Base-by-base conservation (phyloP, 768 basidiomycete genomes). In the Serendipita sp. region DNA sequence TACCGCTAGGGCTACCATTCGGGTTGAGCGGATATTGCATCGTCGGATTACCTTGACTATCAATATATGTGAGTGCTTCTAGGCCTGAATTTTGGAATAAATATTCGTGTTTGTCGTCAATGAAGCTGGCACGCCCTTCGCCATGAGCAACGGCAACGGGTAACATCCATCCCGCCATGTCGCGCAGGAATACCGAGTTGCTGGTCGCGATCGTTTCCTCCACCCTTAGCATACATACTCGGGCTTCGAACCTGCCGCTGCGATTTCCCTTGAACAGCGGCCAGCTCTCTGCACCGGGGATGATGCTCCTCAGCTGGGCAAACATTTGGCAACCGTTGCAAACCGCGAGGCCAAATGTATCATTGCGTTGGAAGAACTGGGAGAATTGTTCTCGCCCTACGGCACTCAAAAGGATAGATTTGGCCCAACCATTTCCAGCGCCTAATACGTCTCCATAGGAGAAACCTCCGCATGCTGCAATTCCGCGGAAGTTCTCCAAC, bases 271-370 rank as follows among this genome's bases (percentile, higher is more conserved):
- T 94, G 80, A 97, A 93, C 64, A 81, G 80, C 0, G 96, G 96
- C 94, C 94, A 99, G 63, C 77, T 69, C 64, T 81, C 75, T 22
- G 92, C 83, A 16, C 95, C 96, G 4, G 92, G 91, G 65, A 99
- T 86, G 66, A 97, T 84, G 62, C 86, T 84, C 60, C 81, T 81
- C 51, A 99, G 79, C 68, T 91, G 86, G 69, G 86, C 86, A 70
- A 99, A 82, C 81, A 97, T 91, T 73, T 99, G 96, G 73, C 96
- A 99, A 2, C 96, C 96, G 70, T 99, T 99, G 75, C 96, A 99
- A 33, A 99, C 92, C 11, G 85, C 95, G 45, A 99, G 80, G 0
- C 89, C 81, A 71, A 98, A 98, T 0, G 92, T 90, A 67, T 83
- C 77, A n/a, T 81, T 74, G 43, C 90, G 78, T 60, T 77, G 71